Percentiles rank a stretch among this genome's conserved stretches.
Evolutionary conservation across 2,329 filamentous ascomycete species (phyloP).

Genomic region (Podosphaera leucotricha): DNA sequence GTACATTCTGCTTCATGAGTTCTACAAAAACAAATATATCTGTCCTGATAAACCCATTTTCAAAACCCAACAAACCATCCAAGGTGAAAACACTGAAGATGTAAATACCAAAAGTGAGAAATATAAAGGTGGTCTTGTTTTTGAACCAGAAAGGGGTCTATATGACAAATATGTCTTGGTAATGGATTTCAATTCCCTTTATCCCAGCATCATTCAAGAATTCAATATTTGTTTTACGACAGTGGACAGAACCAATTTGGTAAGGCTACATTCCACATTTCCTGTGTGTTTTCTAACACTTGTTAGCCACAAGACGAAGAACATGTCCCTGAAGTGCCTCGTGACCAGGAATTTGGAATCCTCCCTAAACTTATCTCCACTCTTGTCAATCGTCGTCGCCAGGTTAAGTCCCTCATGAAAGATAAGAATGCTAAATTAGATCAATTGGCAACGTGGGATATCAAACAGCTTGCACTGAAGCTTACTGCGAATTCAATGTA

Average conservation of each 20-base stretch:
- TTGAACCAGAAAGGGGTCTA: constrained; percentile 88
- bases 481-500: constrained; percentile 99
- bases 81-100: constrained; percentile 43
- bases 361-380: constrained; percentile 79
- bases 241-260: constrained; percentile 43
- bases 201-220: constrained; percentile 99
- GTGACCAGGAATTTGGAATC: constrained; percentile 57
- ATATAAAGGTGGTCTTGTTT: constrained; percentile 94
- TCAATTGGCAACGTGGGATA: constrained; percentile 85
- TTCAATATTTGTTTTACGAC: constrained; percentile 99
- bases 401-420: constrained; percentile 96
- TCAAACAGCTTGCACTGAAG: constrained; percentile 90
- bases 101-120: constrained; percentile 96
- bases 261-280: constrained; percentile 21
- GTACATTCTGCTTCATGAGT: constrained; percentile 96
- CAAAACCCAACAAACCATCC: constrained; percentile 46
- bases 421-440: constrained; percentile 67
- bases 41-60: constrained; percentile 85
- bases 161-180: constrained; percentile 97
- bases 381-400: constrained; percentile 64
- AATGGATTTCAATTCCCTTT: constrained; percentile 99
- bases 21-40: constrained; percentile 91
- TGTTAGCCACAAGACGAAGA: constrained; percentile 54
- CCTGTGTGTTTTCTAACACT: constrained; percentile 5
- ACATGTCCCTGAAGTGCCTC: constrained; percentile 66